Evolutionary conservation across 2,329 filamentous ascomycete species (phyloP), one percentile per base, ranked within the genome.

Genomic region (Fusarium guadeloupense): DNA sequence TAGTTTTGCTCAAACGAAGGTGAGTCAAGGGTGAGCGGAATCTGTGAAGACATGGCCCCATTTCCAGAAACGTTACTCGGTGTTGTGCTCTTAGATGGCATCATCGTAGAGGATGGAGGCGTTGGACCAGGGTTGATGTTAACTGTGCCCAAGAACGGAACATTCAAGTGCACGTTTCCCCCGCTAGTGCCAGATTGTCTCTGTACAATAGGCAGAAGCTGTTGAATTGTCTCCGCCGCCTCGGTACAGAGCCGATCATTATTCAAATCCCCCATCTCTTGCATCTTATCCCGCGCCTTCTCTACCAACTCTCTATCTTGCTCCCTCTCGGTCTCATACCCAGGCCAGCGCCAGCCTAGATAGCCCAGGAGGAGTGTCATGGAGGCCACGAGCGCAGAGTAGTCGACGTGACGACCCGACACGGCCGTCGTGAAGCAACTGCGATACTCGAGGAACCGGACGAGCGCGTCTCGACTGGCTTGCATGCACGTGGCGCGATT

Each of bases 331-430:
- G 40, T 34, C 40, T 71, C 69, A 16, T 59, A 59, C 2, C 70
- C 70, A 1, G 67, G 67, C 44, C 74, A 72, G 31, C 47, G 63
- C 23, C 70, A 75, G 12, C 78, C 77, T 2, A 85, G 75, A 58
- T 85, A 81, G 1, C 80, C 80, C 1, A 85, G 72, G 21, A 83
- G 75, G 4, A 85, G 72, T 1, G 81, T 80, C 73, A 82, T 80
- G 30, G 78, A 77, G 0, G 81, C 82, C 2, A 84, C 79, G 5
- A 85, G 74, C 1, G 80, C 79, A 3, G 81, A 76, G 59, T 83
- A 85, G 68, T 85, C 82, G 16, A 80, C 74, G 40, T 82, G 80
- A 1, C 82, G 80, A 33, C 72, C 69, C 59, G 28, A 61, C 3
- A 68, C 34, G 3, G 67, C 54, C 6, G 55, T 64, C 0, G 59